Evolutionary conservation across 1,284 basidiomycete genomes (phyloP), one percentile per base, ranked within the genome.

Genomic region (Ustilago trichophora): DNA sequence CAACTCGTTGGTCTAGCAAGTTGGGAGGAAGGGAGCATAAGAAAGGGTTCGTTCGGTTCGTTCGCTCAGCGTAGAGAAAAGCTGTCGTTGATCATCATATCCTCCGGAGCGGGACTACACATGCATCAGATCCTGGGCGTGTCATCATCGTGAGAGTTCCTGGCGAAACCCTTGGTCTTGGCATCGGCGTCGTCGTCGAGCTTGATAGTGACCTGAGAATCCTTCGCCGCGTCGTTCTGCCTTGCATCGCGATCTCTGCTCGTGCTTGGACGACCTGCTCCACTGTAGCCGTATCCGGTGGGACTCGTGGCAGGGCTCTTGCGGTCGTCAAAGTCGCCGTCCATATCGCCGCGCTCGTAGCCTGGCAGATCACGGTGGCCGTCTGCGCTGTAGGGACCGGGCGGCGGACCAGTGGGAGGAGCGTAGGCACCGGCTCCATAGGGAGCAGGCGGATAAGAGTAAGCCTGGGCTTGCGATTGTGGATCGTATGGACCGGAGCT

Each of bases 261-360:
- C 15, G 51, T 44, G 21, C 54, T 59, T 3, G 66, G 48, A 16
- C 60, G 49, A 24, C 60, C 55, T 0, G 36, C 29, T 10, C 58
- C 64, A 16, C 29, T 44, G 47, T 58, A 63, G 6, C 54, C 54
- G 12, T 54, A 58, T 19, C 35, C 51, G 2, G 44, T 51, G 1
- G 65, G 59, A 24, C 66, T 64, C 31, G 35, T 50, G 10, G 38
- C 43, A 10, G 56, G 55, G 31, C 60, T 70, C 41, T 70, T 70
- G 33, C 49, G 60, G 43, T 67, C 57, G 21, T 70, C 60, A 36
- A 60, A 60, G 41, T 70, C 62, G 37, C 49, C 62, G 25, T 64
- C 33, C 51, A 53, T 52, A 26, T 56, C 52, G 11, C 60, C 67
- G 2, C 60, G 55, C 16, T 65, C 45, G 41, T 70, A 70, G 3